A percentile compares a stretch with the other conserved stretches of the same genome.
Evolutionary conservation across 306 rosid species (phyloP).

Genomic region (Benincasa hispida): DNA sequence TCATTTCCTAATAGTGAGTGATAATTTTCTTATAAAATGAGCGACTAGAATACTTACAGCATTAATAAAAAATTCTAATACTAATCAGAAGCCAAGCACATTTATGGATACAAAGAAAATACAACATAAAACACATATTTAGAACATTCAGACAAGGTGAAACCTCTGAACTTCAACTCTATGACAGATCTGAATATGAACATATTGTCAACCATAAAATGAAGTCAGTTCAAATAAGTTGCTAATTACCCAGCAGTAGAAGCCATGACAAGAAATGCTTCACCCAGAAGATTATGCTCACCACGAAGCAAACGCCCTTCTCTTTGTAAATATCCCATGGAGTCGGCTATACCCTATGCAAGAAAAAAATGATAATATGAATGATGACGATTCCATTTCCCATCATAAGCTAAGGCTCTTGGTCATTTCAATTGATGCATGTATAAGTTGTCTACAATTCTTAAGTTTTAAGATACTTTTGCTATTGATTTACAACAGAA

Average conservation of each 20-base stretch:
- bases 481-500: not conserved
- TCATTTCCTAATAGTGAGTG: not conserved
- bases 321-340: conserved; percentile 74
- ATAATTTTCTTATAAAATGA: not conserved
- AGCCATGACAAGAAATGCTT: conserved; percentile 97
- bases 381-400: conserved; percentile 11
- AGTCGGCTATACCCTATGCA: conserved; percentile 81
- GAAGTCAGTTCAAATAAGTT: not conserved
- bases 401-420: not conserved
- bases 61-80: not conserved
- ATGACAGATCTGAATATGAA: not conserved
- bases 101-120: not conserved
- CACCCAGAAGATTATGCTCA: conserved; percentile 94
- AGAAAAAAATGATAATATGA: conserved; percentile 19
- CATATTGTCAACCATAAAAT: not conserved
- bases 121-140: not conserved
- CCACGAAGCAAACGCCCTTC: conserved; percentile 81
- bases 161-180: not conserved
- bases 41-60: not conserved
- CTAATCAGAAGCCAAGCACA: not conserved
- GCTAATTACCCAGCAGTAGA: conserved; percentile 80
- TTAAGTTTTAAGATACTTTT: not conserved
- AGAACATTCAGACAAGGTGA: not conserved
- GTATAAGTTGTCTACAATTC: not conserved
- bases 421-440: not conserved